Base-by-base conservation (phyloP, 1,284 basidiomycete genomes). In the Spongiforma sp. region DNA sequence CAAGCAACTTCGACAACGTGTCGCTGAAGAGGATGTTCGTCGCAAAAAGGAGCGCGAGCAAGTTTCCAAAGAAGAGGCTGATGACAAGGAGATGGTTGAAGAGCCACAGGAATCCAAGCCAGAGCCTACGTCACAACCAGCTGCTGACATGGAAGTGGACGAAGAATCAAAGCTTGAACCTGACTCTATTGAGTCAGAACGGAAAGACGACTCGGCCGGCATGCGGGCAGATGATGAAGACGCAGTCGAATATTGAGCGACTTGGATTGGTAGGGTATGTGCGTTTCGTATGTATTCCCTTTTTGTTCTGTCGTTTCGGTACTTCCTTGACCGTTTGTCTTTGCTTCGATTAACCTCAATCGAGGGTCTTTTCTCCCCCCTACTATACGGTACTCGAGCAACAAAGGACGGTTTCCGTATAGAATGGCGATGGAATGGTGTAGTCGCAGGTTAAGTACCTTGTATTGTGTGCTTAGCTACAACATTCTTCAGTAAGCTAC, bases 221-320 rank as follows among this genome's bases (percentile, higher is more conserved):
- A 79, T 80, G 71, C 81, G 76, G 55, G 83, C 81, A 57, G 84
- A 87, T 61, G 86, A 87, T 58, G 86, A 87, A 67, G 86, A 88
- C 70, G 86, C 86, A 30, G 85, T 87, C 60, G 86, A 87, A 77
- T 87, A 88, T 73, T 87, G 62, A 77, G 33, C 43, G 39, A 57
- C 52, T 41, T 61, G 43, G 54, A 58, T 62, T 26, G 32, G 66
- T 67, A 65, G 73, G 73, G 67, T 71, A 75, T 73, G 70, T 75
- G 62, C 64, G 37, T 69, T 65, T 60, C 71, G 70, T 73, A 71
- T 64, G 71, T 70, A 67, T 71, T 64, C 60, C 58, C 63, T 65
- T 67, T 66, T 66, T 65, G 60, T 57, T 57, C 50, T 33, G 54
- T 60, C 63, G 61, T 65, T 61, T 63, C 55, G 53, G n/a, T 65